Base-by-base conservation (phyloP, 2,329 filamentous ascomycete species). In the Clonostachys rosea region DNA sequence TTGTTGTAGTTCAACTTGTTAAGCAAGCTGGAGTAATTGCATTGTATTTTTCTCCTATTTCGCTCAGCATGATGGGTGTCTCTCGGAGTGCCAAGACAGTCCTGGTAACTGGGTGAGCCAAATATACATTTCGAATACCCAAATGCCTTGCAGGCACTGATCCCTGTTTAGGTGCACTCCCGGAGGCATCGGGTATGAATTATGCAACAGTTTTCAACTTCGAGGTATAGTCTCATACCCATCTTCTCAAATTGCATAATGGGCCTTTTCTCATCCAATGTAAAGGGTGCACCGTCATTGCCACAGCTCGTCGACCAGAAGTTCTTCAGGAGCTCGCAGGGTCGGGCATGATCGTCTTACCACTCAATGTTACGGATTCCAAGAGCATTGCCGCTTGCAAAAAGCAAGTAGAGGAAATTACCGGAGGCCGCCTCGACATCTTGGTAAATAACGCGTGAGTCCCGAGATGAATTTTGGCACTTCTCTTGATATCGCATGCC, bases 111-210 rank as follows among this genome's bases (percentile, higher is more conserved):
- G 74, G 75, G 74, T 77, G 59, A 18, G 64, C 49, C 14, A 14
- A 9, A 36, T 12, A 2, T 8, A 14, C 14, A 42, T 7, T 20
- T 24, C 2, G 10, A 42, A 44, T 43, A 18, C 43, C 43, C 34
- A 14, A 5, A 18, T 9, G 43, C 43, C 24, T 4, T 37, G 16
- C 12, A 33, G 20, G 52, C 33, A 56, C 43, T 11, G 35, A n/a
- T 9, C 14, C 18, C n/a, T 24, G 13, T 18, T 47, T 16, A 82
- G 79, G 12, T 81, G 79, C 56, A 75, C 79, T 6, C 76, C 79
- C 2, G 79, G 78, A 12, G 79, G 79, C 30, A 82, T 83, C 48
- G 79, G 79, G 35, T 70, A 79, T 56, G 74, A 72, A 3, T 46
- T 83, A 10, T 77, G 73, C 14, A 55, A 71, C 2, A 76, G 78